Base-by-base conservation (phyloP, 345 rosid genomes). In the Brassica juncea region DNA sequence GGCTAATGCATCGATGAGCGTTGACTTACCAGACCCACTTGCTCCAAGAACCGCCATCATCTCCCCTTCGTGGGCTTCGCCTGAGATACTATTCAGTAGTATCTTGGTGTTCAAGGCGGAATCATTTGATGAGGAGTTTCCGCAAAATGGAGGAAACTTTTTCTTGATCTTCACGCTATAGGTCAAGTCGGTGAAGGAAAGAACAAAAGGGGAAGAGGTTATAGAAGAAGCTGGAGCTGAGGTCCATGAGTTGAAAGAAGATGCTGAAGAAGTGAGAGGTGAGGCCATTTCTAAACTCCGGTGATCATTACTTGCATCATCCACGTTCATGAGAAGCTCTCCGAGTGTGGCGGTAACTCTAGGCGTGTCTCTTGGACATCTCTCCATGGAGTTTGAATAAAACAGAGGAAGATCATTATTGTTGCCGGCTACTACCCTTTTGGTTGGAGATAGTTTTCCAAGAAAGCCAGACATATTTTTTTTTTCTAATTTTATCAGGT, bases 21-120 rank as follows among this genome's bases (percentile, higher is more conserved):
- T 94, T 4, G 98, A 95, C 75, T 95, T 95, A 6, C 99, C 98
- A 0, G 99, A 91, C 15, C 99, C 99, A 66, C 96, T 93, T 3
- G 98, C 93, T 3, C 99, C 98, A 31, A 95, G 91, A 71, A 95
- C 96, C 3, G 97, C 99, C 94, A 91, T 84, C 76, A 95, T 90
- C 88, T 80, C 98, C 2, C 96, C 96, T 80, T 91, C 93, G 52
- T 78, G 77, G 0, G 96, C 93, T 71, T 89, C 89, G 0, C 92
- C 93, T 0, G 93, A 91, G 32, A 88, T 78, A 15, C 80, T 81
- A 68, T 88, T 85, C 73, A 91, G 60, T 78, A 91, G 78, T 6
- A 85, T 64, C 84, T 89, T 89, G 14, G 80, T 85, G 71, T 81
- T 80, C 34, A 73, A 23, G 0, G 76, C 31, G 0, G 80, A 31